Base-by-base conservation (phyloP, 805 yeast genomes). In the Henningerozyma blattae region DNA sequence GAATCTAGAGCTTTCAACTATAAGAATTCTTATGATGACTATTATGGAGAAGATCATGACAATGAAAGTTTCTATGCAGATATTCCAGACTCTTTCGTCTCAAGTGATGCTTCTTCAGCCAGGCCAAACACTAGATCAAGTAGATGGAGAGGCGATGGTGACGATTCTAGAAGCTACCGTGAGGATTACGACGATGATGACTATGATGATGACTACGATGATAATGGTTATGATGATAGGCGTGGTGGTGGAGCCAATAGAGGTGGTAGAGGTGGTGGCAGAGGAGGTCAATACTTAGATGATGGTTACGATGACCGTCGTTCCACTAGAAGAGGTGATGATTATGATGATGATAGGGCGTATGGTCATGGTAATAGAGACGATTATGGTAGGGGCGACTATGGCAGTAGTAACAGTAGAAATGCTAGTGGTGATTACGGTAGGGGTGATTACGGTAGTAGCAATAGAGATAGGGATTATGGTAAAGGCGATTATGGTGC, bases 1-100 rank as follows among this genome's bases (percentile, higher is more conserved):
- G 87, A 85, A 42, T 75, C 91, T 17, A 71, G 86, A 44, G 94
- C 85, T 0, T 91, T 91, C 67, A 70, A 69, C 40, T 67, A 66
- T 15, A 22, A 54, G 64, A 70, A 49, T 31, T 35, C 20, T 9
- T 20, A 24, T n/a, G 27, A 24, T 24, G 79, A 75, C 36, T 75
- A 75, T 51, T 80, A 76, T 52, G 72, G 77, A 50, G 45, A 91
- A 84, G 24, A 73, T n/a, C 36, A 74, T 37, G 46, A 91, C 84
- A 20, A 74, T 9, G 45, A 75, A 36, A n/a, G n/a, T n/a, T 37
- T 39, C 47, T 72, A 77, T 25, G 75, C 73, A 39, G 74, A 77
- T 29, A 65, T 69, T 10, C 66, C 75, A 3, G 64, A 65, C n/a
- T 57, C 65, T 30, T 49, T 59, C 32, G 60, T 56, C 22, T 58